Base-by-base conservation (phyloP, 2,329 filamentous ascomycete genomes). In the Rhexocercosporidium sp. region DNA sequence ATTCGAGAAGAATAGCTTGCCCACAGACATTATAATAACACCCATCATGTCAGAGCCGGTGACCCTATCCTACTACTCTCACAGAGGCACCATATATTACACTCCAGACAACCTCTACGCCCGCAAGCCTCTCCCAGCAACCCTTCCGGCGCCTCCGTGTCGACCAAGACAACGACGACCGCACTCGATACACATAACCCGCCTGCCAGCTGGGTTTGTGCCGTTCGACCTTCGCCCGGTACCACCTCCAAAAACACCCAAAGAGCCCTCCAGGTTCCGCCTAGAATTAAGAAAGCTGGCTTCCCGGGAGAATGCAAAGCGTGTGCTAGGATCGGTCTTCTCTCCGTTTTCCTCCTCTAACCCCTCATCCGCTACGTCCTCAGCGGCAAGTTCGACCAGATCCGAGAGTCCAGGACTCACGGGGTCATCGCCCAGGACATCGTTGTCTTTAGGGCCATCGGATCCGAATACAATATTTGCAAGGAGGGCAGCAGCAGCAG, bases 161-260 rank as follows among this genome's bases (percentile, higher is more conserved):
- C 82, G 82, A 73, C 81, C 81, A 65, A 82, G 85, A 71, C 82
- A 78, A 66, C 82, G 84, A 70, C 80, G 85, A 74, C 85, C 84
- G 51, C 84, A 86, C 72, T 85, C 84, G 49, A 87, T 88, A 68
- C 83, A 85, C 75, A 86, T 87, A 67, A 80, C 75, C 80, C 66
- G 82, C 81, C 65, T 85, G 82, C 69, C 81, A 77, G 51, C 81
- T 68, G 76, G 83, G 31, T 82, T 79, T 56, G 72, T 81, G 3
- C 81, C 80, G 2, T 75, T 75, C 66, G 81, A 82, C 51, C 65
- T 76, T 1, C 60, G 72, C 62, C 70, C 73, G 44, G 44, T 54
- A 8, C 72, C 81, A 16, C 71, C 49, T 61, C 77, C 62, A 66
- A 71, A 68, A 70, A 67, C 68, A 72, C 70, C 72, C 46, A 76